These are phyloP conservation scores for Phytopythium montanum DNA, from an alignment of 352 stramenopile genomes.

Conservation along the genomic window DNA sequence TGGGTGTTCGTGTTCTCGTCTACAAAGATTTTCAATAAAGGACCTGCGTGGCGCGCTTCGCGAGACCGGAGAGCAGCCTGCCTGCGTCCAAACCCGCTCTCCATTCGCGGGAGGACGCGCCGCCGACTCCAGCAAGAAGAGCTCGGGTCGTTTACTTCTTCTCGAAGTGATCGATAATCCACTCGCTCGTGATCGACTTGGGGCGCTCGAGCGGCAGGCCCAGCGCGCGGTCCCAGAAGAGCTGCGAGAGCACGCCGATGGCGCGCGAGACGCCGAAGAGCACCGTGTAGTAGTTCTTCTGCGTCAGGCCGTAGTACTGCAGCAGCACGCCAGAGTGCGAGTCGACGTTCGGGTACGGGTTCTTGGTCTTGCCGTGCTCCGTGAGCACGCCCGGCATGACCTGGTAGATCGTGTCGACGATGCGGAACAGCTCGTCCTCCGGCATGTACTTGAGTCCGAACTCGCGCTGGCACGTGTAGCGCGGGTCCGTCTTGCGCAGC, in stretches of 20 bases:
- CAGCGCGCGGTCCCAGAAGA: constrained; percentile 98
- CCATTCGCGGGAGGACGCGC: constrained; percentile 1
- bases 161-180: constrained; percentile 95
- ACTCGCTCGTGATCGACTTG: constrained; percentile 99
- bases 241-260: constrained; percentile 97
- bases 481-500: constrained; percentile 97
- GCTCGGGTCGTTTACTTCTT: constrained; percentile 46
- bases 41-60: constrained; percentile 5
- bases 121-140: background rate
- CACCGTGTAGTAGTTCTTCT: constrained; percentile 99
- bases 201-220: constrained; percentile 97
- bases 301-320: constrained; percentile 98
- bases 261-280: constrained; percentile 98
- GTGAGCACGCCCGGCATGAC: constrained; percentile 98
- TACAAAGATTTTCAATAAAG: constrained; percentile 32
- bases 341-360: constrained; percentile 99
- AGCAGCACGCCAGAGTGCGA: constrained; percentile 98
- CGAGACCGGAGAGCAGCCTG: background rate
- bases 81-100: too few species aligned
- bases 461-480: constrained; percentile 98
- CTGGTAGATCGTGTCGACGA: constrained; percentile 99
- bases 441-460: constrained; percentile 99
- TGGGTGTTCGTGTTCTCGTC: constrained; percentile 5
- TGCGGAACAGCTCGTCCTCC: constrained; percentile 98
- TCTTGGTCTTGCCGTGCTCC: constrained; percentile 99